Base-by-base conservation (phyloP, 495 filamentous ascomycete genomes). In the Penicillium argentinense region DNA sequence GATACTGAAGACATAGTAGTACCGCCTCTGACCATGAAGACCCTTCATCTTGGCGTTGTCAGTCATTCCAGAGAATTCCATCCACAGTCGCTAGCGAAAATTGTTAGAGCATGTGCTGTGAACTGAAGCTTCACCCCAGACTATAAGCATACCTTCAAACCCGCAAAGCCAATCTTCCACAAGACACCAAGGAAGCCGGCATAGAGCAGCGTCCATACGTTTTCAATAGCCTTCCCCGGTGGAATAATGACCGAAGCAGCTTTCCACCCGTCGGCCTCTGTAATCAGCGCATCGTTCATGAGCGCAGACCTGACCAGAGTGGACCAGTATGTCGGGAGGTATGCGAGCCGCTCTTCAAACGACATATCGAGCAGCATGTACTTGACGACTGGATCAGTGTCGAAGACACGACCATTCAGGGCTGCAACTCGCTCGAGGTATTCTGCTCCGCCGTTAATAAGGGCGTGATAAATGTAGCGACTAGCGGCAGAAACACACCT, bases 1-100 rank as follows among this genome's bases (percentile, higher is more conserved):
- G 12, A 65, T 49, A 26, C 53, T 62, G 39, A 62, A 65, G 28
- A 65, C 26, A 33, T 65, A 65, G 37, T 65, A 65, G 28, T 59
- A 65, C 2, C 24, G 37, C 26, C 42, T 53, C 7, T 63, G 47
- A 23, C 59, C 59, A 5, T 34, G 50, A 0, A 65, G 50, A 12
- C 56, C 62, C 5, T 47, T 57, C 42, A 28, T 48, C 19, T 60
- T 65, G 3, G 62, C 62, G 8, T 57, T 50, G 21, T 62, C 53
- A 16, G 56, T 55, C 62, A 62, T 57, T 11, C 56, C 56, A 1
- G 55, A 62, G 36, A 62, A 54, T n/a, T 65, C 59, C 1, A 36
- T 51, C 59, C 53, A 57, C 3, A 64, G 45, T 1, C 61, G 59
- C 61, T 57, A 37, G 7, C 14, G 4, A 17, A 9, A 4, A 2